phyloP scores from a whole-genome alignment of 1,284 basidiomycete species.

The Melampsora abietis-canadensis region DNA sequence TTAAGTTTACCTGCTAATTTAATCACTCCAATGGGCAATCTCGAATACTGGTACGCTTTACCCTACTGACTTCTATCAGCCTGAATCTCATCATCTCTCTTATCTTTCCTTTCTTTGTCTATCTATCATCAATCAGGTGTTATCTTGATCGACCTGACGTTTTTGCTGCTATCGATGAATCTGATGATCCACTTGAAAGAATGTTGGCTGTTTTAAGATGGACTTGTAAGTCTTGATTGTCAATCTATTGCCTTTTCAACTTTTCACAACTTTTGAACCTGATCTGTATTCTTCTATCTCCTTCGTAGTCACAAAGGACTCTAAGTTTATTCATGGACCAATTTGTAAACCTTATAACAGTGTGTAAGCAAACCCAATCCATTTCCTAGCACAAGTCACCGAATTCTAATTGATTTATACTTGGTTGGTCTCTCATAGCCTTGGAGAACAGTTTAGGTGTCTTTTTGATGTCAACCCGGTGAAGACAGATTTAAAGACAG shows the following conservation, averaged over 20 bases:
- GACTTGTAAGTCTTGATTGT: conserved; percentile 16
- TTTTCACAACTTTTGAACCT: background rate
- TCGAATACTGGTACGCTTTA: conserved; percentile 36
- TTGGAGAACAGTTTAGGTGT: conserved; percentile 43
- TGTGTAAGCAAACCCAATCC: conserved; percentile 57
- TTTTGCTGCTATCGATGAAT: conserved; percentile 31
- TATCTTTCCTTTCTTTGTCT: background rate
- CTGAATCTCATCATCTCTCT: background rate
- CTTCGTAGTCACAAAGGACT: conserved; percentile 72
- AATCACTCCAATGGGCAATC: conserved; percentile 32
- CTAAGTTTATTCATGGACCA: conserved; percentile 68
- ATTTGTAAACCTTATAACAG: conserved; percentile 39
- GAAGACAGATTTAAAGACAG: conserved; percentile 18
- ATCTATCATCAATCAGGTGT: conserved; percentile 10
- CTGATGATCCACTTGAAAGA: conserved; percentile 29
- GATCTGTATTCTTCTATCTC: background rate
- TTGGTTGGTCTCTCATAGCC: conserved; percentile 62
- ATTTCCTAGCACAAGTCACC: conserved; percentile 19
- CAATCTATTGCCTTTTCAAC: background rate
- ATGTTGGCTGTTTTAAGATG: conserved; percentile 40
- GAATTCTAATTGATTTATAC: background rate
- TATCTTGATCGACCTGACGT: conserved; percentile 41
- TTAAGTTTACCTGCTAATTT: conserved; percentile 28
- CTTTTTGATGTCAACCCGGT: conserved; percentile 23
- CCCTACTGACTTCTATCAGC: background rate